Evolutionary conservation across 805 yeast genomes (phyloP).

Genomic region (Candida coleopterorum): DNA sequence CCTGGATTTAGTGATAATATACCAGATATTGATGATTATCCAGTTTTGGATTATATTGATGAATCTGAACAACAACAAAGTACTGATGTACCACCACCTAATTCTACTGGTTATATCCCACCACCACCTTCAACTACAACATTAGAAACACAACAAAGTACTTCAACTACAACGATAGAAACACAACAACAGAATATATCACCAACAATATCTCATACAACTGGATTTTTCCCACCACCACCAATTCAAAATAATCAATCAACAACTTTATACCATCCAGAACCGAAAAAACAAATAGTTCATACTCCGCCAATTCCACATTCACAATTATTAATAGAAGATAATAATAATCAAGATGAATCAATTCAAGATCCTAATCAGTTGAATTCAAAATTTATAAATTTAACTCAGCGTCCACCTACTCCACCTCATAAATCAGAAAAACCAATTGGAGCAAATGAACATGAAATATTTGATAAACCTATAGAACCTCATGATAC

Average conservation of each 20-base stretch:
- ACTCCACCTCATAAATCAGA: neutral
- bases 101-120: too few species aligned
- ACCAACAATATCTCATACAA: neutral
- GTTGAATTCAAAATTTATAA: too few species aligned
- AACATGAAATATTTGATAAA: neutral
- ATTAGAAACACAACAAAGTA: too few species aligned
- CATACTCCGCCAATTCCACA: neutral
- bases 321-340: neutral
- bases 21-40: neutral
- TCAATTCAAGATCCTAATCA: too few species aligned
- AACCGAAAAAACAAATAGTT: neutral
- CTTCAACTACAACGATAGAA: too few species aligned
- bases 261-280: too few species aligned
- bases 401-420: neutral
- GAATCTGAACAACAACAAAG: neutral
- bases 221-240: neutral
- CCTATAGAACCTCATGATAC: too few species aligned
- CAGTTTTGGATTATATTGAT: slow-evolving; percentile 2
- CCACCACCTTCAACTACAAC: neutral
- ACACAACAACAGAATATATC: neutral
- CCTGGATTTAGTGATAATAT: too few species aligned
- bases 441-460: neutral
- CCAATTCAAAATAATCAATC: neutral
- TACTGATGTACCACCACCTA: neutral
- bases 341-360: too few species aligned